A percentile compares a stretch with the other conserved stretches of the same genome.
Conservation (phyloP, 495 filamentous ascomycete genomes). For the Penicillium waksmanii region DNA sequence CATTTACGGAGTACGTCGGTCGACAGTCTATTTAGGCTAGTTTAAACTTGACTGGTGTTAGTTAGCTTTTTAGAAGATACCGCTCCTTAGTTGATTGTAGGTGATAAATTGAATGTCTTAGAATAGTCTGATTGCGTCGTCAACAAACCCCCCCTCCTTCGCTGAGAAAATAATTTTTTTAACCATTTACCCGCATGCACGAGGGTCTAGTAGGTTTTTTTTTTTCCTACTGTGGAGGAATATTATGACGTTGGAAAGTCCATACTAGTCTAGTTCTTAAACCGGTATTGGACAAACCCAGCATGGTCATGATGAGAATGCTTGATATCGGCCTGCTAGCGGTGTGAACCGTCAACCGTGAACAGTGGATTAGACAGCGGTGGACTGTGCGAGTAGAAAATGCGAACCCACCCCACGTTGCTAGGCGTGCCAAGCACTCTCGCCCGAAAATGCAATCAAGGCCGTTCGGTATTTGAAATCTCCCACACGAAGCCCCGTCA, state of each 20-base stretch:
- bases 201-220: no score
- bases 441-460: not conserved
- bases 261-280: not conserved
- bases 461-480: conserved; percentile 3
- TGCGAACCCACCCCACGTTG: conserved; percentile 3
- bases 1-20: not conserved
- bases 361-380: not conserved
- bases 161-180: not conserved
- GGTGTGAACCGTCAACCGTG: not conserved
- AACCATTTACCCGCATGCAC: conserved; percentile 1
- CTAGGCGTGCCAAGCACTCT: not conserved
- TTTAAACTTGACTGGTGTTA: not conserved
- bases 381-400: conserved; percentile 2
- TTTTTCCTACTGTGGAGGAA: no score
- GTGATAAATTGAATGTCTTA: not conserved
- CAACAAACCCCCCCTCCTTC: not conserved
- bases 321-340: not conserved
- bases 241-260: no score
- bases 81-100: not conserved
- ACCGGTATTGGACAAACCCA: not conserved
- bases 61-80: not conserved
- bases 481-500: not conserved
- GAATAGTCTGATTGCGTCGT: not conserved
- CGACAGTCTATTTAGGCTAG: not conserved
- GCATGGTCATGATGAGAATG: not conserved